These are phyloP conservation scores for Diversispora epigaea DNA, from an alignment of 192 early-diverging fungal genomes.

Conservation along the genomic window DNA sequence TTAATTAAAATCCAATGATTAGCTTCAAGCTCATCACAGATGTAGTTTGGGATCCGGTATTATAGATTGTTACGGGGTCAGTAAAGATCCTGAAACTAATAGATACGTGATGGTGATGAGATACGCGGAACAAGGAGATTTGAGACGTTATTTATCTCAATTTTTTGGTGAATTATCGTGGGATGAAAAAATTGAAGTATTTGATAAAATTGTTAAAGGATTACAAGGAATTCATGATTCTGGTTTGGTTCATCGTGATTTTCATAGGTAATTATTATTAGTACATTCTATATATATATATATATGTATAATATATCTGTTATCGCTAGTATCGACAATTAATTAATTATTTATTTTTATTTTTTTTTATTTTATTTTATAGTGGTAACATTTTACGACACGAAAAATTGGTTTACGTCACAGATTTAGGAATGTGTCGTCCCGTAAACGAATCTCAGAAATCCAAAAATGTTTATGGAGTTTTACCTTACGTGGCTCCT, in stretches of 20 bases:
- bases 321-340: background rate
- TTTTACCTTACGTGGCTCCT: conserved; percentile 23
- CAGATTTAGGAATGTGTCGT: conserved; percentile 32
- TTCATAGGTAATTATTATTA: conserved; percentile 23
- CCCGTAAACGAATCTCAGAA: conserved; percentile 19
- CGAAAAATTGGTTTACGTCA: conserved; percentile 28
- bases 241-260: conserved; percentile 25
- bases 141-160: conserved; percentile 5
- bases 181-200: conserved; percentile 28
- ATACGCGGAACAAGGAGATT: conserved; percentile 26
- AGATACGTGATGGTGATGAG: conserved; percentile 29
- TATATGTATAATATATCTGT: background rate
- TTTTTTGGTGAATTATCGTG: conserved; percentile 27
- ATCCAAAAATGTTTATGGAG: conserved; percentile 11
- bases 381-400: conserved; percentile 27
- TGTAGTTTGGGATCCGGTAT: conserved; percentile 29
- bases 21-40: conserved; percentile 25
- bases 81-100: conserved; percentile 10
- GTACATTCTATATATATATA: background rate
- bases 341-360: background rate
- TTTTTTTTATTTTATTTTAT: background rate
- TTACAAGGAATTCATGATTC: conserved; percentile 24
- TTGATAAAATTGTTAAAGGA: conserved; percentile 13
- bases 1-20: no score
- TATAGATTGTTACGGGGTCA: conserved; percentile 31